Base-by-base conservation (phyloP, 495 filamentous ascomycete genomes). In the Amniculicola lignicola region DNA sequence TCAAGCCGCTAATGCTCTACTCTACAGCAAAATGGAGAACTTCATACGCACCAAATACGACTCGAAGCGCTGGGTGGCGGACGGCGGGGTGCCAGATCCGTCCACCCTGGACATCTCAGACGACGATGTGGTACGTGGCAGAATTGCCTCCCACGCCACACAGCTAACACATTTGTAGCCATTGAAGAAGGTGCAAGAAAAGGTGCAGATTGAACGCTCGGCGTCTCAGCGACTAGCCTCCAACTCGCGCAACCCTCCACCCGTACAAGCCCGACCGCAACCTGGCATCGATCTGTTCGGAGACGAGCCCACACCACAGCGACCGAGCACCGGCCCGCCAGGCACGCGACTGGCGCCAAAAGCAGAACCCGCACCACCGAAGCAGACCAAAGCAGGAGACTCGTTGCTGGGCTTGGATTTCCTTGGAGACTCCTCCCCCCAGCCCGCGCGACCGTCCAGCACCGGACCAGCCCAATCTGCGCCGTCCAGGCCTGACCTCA, bases 1-100 rank as follows among this genome's bases (percentile, higher is more conserved):
- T 11, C 9, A 38, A 2, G 21, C 21, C n/a, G 23, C 49, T 64
- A 51, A 64, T 22, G 57, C 46, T 28, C n/a, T n/a, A n/a, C n/a
- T 38, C 4, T 19, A 52, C 41, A 85, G 82, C 38, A 98, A 98
- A 76, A 97, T 98, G 59, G 93, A 97, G 77, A 98, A 96, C 72
- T 98, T 98, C 62, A 96, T 98, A 57, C 82, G 94, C 37, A 98
- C 93, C 29, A 98, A 98, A 71, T 98, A 98, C 70, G 93, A 98
- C 64, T 85, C 89, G 7, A 97, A 95, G 77, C 78, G 94, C 72
- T 98, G 93, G 93, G 88, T 90, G 1, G 96, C 96, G 92, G 94
- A 98, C 53, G 93, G 94, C 2, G 81, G 79, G 10, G 90, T 96
- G 72, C 94, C 94, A 7, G 89, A 96, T 64, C 94, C 94, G 19